phyloP scores from a whole-genome alignment of 805 yeast species.

The Saccharomycodes ludwigii region DNA sequence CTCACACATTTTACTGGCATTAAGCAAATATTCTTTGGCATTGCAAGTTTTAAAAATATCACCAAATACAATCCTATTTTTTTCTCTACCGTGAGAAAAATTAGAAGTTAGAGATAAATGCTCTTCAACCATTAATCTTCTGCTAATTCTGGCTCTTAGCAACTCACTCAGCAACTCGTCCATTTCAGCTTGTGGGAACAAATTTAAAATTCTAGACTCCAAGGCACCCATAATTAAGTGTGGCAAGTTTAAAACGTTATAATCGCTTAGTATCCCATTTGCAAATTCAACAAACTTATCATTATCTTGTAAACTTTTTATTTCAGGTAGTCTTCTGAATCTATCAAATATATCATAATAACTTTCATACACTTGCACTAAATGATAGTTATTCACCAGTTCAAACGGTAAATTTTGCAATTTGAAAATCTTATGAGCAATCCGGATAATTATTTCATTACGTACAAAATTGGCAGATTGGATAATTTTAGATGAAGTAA shows the following conservation, averaged over 20 bases:
- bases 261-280: constrained; percentile 51
- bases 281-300: constrained; percentile 56
- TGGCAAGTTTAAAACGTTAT: constrained; percentile 72
- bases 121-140: constrained; percentile 86
- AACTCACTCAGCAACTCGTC: constrained; percentile 68
- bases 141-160: constrained; percentile 74
- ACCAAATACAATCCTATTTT: constrained; percentile 45
- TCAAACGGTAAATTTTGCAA: constrained; percentile 75
- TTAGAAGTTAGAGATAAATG: constrained; percentile 70
- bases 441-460: constrained; percentile 70
- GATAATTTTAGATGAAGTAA: constrained; percentile 66
- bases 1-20: constrained; percentile 41
- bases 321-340: constrained; percentile 59
- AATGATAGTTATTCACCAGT: constrained; percentile 73
- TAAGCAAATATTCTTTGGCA: constrained; percentile 51
- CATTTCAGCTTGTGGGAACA: constrained; percentile 48
- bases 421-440: constrained; percentile 69
- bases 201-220: constrained; percentile 52
- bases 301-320: constrained; percentile 64
- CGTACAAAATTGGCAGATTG: constrained; percentile 83
- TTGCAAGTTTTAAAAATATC: constrained; percentile 75
- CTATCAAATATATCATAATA: constrained; percentile 82
- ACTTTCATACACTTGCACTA: constrained; percentile 78
- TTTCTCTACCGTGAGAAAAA: constrained; percentile 31
- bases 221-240: constrained; percentile 88